Base-by-base conservation (phyloP, 768 basidiomycete species). In the Agaricus blazei region DNA sequence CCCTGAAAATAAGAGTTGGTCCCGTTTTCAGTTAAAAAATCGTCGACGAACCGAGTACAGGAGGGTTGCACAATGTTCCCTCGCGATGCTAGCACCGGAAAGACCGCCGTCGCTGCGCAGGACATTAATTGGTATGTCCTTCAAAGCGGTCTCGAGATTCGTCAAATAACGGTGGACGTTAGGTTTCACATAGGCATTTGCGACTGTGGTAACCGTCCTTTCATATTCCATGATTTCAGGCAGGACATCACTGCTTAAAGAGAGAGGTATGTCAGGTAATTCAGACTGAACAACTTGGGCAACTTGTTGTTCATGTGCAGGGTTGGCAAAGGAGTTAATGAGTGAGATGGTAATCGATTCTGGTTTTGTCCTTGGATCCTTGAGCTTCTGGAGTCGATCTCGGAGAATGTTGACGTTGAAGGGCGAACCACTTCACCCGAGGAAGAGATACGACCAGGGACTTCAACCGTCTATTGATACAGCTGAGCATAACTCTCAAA, bases 181-280 rank as follows among this genome's bases (percentile, higher is more conserved):
- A 9, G 67, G 67, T 24, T 66, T 66, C 24, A 68, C 64, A 53
- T 67, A 67, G 3, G 67, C 64, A 54, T 65, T 64, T 7, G 64
- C 67, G 31, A 68, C 65, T 0, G 65, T 63, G 1, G 67, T 68
- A 45, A 68, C 58, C 12, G 67, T 67, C 29, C 67, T 53, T 52
- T 66, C 66, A 45, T 67, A 67, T 45, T 67, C 66, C 59, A 62
- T 63, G 37, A 67, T 47, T 42, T 67, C 66, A 1, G 66, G 64
- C 23, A 65, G 49, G 29, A 67, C 60, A 29, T 62, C 59, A 48
- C 60, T 63, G 19, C 63, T 64, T 15, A 67, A 49, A 40, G 61
- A 66, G 6, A 67, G 54, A 2, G 66, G 66, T 14, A 66, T n/a
- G 14, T 48, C 55, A 2, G 66, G 66, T 48, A 67, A 67, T 28